Base-by-base conservation (phyloP, 352 stramenopile genomes). In the Globisporangium canariense region DNA sequence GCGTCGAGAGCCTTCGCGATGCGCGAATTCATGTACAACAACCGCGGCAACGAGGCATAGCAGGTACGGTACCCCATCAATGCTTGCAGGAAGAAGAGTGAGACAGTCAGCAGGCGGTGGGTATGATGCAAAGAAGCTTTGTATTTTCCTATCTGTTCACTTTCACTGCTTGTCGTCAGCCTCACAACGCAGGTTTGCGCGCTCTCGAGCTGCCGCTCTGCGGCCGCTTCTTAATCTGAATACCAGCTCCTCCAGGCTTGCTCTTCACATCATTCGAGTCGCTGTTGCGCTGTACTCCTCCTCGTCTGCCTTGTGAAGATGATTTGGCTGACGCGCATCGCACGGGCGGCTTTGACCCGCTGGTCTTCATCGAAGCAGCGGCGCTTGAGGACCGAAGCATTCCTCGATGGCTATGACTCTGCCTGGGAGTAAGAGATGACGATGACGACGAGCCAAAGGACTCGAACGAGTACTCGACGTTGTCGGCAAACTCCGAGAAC, bases 401-500 rank as follows among this genome's bases (percentile, higher is more conserved):
- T 8, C 55, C 49, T 6, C 38, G 32, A 51, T 69, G 64, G 22
- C n/a, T 69, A n/a, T 41, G 53, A 22, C 40, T 47, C 18, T 62
- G 45, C 3, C n/a, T 55, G 8, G 34, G 28, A 22, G 43, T 6
- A 52, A 32, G 30, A 28, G 47, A 14, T 5, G 60, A 58, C 7
- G 55, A 25, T 13, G 40, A 45, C 16, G 18, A 45, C 25, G 28
- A 36, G 18, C 43, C 10, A 6, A 41, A 32, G 3, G 58, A 32
- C 18, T 41, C 16, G 45, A 36, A 43, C 47, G 10, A 59, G 41
- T 14, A 69, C 66, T 58, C 52, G 13, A 62, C 53, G 20, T 72
- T 68, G 28, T 69, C 62, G 4, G 56, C 71, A 57, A 69, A 88
- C 5, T 75, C 68, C 0, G 81, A 91, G 58, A 88, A 74, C 71